These are phyloP conservation scores for Kodamaea sagamina DNA, from an alignment of 805 yeast species.

Conservation along the genomic window DNA sequence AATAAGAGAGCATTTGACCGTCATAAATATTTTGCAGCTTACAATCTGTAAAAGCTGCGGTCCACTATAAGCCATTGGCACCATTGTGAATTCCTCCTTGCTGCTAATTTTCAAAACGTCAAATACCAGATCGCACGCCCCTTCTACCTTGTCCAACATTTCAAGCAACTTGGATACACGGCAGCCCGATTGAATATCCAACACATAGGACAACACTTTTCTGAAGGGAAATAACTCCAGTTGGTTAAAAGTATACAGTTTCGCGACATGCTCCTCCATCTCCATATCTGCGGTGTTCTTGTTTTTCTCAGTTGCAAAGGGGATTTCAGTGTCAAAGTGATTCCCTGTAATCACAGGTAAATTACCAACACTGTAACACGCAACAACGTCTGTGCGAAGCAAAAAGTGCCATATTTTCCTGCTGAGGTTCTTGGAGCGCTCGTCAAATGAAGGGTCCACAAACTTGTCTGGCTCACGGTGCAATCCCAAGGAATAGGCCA, in stretches of 20 bases:
- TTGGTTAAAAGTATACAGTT: constrained; percentile 14
- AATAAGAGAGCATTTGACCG: constrained; percentile 16
- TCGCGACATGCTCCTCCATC: constrained; percentile 17
- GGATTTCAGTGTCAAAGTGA: constrained; percentile 17
- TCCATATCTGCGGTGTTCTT: constrained; percentile 17
- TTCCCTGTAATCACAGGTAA: constrained; percentile 14
- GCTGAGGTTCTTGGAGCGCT: constrained; percentile 46
- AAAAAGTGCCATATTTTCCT: constrained; percentile 62
- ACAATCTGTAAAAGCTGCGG: constrained; percentile 11
- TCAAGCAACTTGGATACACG: constrained; percentile 16
- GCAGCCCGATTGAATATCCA: constrained; percentile 18
- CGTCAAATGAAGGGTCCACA: constrained; percentile 25
- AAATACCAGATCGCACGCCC: constrained; percentile 9
- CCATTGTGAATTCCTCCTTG: constrained; percentile 1
- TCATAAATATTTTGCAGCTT: constrained; percentile 15
- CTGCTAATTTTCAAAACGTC: constrained; percentile 8
- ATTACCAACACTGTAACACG: constrained; percentile 20
- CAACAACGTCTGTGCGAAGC: constrained; percentile 22
- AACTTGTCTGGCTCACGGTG: constrained; percentile 31
- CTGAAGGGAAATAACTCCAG: constrained; percentile 14
- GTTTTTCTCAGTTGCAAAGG: constrained; percentile 19
- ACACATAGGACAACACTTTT: constrained; percentile 15
- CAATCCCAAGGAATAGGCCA: constrained; percentile 24
- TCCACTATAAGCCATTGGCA: constrained; percentile 7
- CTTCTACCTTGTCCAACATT: constrained; percentile 14